These are phyloP conservation scores for Hyaloscypha hepaticicola DNA, from an alignment of 495 filamentous ascomycete genomes.

Conservation along the genomic window DNA sequence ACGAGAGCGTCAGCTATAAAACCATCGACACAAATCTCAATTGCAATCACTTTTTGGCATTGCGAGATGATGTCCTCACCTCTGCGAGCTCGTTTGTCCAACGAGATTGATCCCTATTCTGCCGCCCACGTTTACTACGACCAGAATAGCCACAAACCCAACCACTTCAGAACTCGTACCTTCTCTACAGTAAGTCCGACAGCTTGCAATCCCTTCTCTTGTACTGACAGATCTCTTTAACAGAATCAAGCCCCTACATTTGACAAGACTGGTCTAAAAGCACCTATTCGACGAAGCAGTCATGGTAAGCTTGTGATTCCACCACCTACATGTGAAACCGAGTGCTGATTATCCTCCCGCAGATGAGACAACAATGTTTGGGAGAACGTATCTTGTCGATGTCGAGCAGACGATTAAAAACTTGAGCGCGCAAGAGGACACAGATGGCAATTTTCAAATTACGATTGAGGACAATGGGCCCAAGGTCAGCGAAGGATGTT, in stretches of 20 bases:
- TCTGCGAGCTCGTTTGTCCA: constrained; percentile 20
- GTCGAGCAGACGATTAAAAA: constrained; percentile 72
- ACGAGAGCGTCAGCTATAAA: not conserved
- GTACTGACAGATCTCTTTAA: constrained; percentile 3
- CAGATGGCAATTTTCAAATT: constrained; percentile 89
- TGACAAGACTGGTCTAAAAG: constrained; percentile 15
- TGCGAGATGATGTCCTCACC: constrained; percentile 12
- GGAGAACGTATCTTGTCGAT: constrained; percentile 46
- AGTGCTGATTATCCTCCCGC: not conserved
- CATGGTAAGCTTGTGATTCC: constrained; percentile 26
- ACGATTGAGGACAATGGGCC: constrained; percentile 94
- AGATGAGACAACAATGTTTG: constrained; percentile 24
- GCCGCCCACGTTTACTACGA: constrained; percentile 49
- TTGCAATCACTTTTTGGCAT: not conserved
- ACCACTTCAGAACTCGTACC: constrained; percentile 42
- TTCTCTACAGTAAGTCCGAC: constrained; percentile 42
- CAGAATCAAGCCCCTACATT: constrained; percentile 27
- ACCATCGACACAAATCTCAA: not conserved
- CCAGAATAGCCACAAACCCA: constrained; percentile 33
- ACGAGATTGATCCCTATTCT: constrained; percentile 43
- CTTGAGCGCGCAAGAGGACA: constrained; percentile 80
- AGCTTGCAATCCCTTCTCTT: not conserved
- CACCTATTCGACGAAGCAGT: constrained; percentile 28
- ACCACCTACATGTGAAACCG: not conserved
- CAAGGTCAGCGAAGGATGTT: constrained; percentile 59